Evolutionary conservation across 2,329 filamentous ascomycete genomes (phyloP).

Genomic region (Davidsoniella neocaledoniae): DNA sequence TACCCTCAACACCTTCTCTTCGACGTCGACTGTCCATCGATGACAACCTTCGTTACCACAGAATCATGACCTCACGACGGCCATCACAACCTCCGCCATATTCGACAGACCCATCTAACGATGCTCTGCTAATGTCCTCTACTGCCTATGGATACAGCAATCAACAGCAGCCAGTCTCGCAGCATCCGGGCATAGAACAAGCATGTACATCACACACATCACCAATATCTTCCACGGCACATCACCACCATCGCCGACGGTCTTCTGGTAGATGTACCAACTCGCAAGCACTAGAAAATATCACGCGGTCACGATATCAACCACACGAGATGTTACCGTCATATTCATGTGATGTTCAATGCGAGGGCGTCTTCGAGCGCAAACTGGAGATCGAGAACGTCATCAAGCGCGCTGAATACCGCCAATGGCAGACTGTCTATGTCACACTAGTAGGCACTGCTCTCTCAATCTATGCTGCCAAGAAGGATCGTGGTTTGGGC

Average conservation of each 20-base stretch:
- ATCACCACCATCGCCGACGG: constrained; percentile 10
- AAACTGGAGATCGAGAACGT: constrained; percentile 52
- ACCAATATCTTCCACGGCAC: constrained; percentile 7
- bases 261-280: not conserved
- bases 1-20: constrained; percentile 18
- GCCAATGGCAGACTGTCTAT: constrained; percentile 47
- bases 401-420: constrained; percentile 42
- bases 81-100: constrained; percentile 33
- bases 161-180: constrained; percentile 8
- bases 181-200: not conserved
- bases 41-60: constrained; percentile 36
- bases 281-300: not conserved
- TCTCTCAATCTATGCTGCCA: constrained; percentile 46
- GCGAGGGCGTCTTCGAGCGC: constrained; percentile 40
- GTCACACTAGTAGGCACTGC: constrained; percentile 51
- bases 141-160: constrained; percentile 2
- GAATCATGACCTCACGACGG: constrained; percentile 31
- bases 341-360: constrained; percentile 38
- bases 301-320: constrained; percentile 15
- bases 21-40: constrained; percentile 36
- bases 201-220: constrained; percentile 8
- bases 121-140: not conserved
- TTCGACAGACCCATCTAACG: constrained; percentile 1
- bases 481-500: constrained; percentile 37
- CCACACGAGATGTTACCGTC: constrained; percentile 31